Evolutionary conservation across 2,329 filamentous ascomycete species (phyloP).

Genomic region (Xenoacremonium recifei): DNA sequence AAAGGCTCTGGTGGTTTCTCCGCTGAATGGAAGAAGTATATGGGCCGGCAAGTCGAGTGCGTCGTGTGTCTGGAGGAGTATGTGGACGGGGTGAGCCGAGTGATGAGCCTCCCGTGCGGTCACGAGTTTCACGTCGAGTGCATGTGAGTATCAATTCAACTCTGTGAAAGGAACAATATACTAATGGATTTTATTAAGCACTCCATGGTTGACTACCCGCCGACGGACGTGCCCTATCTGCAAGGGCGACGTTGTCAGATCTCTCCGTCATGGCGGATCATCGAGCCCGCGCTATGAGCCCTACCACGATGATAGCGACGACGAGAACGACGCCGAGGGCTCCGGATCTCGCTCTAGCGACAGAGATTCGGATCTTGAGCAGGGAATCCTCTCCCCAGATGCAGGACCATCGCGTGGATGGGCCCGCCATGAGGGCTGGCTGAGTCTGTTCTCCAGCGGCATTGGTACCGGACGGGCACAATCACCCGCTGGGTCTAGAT

Average conservation of each 20-base stretch:
- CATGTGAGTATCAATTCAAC: slow-evolving; percentile 77
- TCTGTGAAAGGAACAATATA: neutral
- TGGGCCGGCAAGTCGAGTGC: slow-evolving; percentile 76
- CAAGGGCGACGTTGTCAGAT: slow-evolving; percentile 90
- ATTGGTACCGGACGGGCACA: slow-evolving; percentile 13
- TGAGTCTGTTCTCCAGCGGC: slow-evolving; percentile 36
- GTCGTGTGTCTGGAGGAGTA: slow-evolving; percentile 98
- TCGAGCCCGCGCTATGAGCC: slow-evolving; percentile 53
- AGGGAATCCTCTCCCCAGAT: slow-evolving; percentile 32
- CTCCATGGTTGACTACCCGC: slow-evolving; percentile 93
- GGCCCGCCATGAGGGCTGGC: slow-evolving; percentile 35
- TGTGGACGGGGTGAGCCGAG: slow-evolving; percentile 85
- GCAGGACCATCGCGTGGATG: slow-evolving; percentile 16
- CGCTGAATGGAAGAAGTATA: slow-evolving; percentile 63
- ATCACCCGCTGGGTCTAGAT: slow-evolving; percentile 11
- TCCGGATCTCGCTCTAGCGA: slow-evolving; percentile 30
- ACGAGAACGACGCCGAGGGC: slow-evolving; percentile 36
- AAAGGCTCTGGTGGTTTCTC: slow-evolving; percentile 44
- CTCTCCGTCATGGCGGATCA: slow-evolving; percentile 54
- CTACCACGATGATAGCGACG: slow-evolving; percentile 51
- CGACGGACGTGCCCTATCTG: slow-evolving; percentile 98
- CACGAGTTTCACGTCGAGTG: slow-evolving; percentile 98
- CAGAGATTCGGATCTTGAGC: slow-evolving; percentile 41
- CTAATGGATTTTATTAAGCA: slow-evolving; percentile 52
- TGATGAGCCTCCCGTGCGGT: slow-evolving; percentile 96